Evolutionary conservation across 768 basidiomycete genomes (phyloP).

Genomic region (Macrolepiota albuminosa): DNA sequence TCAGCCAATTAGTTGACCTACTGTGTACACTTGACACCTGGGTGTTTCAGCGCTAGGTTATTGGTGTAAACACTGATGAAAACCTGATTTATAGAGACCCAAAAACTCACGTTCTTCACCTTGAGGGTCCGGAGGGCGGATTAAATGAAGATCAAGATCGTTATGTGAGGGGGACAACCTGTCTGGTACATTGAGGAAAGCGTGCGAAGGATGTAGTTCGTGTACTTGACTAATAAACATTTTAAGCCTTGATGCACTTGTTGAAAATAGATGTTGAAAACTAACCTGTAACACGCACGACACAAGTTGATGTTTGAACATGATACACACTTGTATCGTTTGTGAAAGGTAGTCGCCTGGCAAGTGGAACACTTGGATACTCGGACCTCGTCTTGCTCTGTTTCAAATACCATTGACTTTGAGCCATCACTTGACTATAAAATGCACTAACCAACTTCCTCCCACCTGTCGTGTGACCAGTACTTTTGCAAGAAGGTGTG

Average conservation of each 20-base stretch:
- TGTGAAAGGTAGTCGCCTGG: slow-evolving; percentile 48
- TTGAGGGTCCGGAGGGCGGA: slow-evolving; percentile 31
- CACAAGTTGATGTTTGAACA: slow-evolving; percentile 82
- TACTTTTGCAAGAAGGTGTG: slow-evolving; percentile 86
- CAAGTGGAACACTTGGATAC: slow-evolving; percentile 81
- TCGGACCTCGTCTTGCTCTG: slow-evolving; percentile 65
- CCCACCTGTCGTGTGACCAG: slow-evolving; percentile 84
- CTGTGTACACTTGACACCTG: slow-evolving; percentile 84
- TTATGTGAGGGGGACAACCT: slow-evolving; percentile 35
- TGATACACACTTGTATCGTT: slow-evolving; percentile 81
- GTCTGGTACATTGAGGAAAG: slow-evolving; percentile 80
- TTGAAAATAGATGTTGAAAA: background rate
- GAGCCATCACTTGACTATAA: background rate
- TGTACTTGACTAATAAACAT: slow-evolving; percentile 66
- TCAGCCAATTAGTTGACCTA: slow-evolving; percentile 33
- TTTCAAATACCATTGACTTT: slow-evolving; percentile 11
- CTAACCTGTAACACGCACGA: slow-evolving; percentile 75
- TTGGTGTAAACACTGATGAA: background rate
- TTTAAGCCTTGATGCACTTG: background rate
- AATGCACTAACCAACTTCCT: slow-evolving; percentile 70
- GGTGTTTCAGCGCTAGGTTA: slow-evolving; percentile 65
- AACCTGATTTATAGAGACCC: background rate
- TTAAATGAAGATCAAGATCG: slow-evolving; percentile 33
- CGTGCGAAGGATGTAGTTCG: slow-evolving; percentile 86
- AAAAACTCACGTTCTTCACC: slow-evolving; percentile 58